phyloP scores from a whole-genome alignment of 2,329 filamentous ascomycete genomes.

The Talaromyces albobiverticillius region DNA sequence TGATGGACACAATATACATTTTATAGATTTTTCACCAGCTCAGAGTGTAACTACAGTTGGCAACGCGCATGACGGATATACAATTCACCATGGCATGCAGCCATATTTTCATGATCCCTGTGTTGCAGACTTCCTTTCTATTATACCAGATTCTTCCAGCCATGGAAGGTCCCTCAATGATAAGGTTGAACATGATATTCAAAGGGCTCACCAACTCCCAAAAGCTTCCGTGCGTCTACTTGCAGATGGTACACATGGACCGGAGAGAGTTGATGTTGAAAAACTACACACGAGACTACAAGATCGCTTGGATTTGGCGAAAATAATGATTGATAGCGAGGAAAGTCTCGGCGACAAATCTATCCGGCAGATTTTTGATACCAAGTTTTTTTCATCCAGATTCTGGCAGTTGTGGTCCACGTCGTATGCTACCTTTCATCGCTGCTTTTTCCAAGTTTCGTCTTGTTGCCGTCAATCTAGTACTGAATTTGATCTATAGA shows the following conservation, averaged over 20 bases:
- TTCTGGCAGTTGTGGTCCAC: not conserved
- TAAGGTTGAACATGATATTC: not conserved
- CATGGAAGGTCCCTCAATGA: conserved; percentile 25
- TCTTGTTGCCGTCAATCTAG: no score
- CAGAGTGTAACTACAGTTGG: conserved; percentile 21
- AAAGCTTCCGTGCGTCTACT: not conserved
- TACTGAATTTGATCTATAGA: conserved; percentile 5
- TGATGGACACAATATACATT: conserved; percentile 30
- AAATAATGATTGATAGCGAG: not conserved
- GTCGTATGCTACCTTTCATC: not conserved
- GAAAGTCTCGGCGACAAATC: not conserved
- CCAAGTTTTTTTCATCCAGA: not conserved
- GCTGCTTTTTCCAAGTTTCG: no score
- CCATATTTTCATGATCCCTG: conserved; percentile 35
- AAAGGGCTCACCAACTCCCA: not conserved
- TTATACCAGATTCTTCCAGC: conserved; percentile 27
- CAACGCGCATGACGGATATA: conserved; percentile 30
- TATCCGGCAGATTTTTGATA: not conserved
- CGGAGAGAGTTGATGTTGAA: not conserved
- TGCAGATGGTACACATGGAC: not conserved
- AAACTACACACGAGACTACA: not conserved
- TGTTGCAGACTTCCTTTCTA: conserved; percentile 32
- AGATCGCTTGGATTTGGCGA: not conserved
- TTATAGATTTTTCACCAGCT: conserved; percentile 27
- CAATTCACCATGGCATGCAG: conserved; percentile 31